Base-by-base conservation (phyloP, 306 rosid genomes). In the Prunus dulcis region DNA sequence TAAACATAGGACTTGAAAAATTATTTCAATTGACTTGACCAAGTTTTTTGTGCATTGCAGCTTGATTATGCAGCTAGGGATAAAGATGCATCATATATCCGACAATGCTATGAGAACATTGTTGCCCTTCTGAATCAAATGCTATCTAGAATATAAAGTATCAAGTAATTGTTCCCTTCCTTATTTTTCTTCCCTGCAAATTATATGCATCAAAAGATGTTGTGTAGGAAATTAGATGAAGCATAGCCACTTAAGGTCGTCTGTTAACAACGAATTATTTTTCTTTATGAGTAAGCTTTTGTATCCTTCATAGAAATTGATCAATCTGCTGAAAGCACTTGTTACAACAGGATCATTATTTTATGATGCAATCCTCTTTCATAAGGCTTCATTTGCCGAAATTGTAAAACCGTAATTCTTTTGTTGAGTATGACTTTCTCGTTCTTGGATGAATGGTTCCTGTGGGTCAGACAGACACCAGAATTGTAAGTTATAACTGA, bases 11-110 rank as follows among this genome's bases (percentile, higher is more conserved):
- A 34, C 6, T 34, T 34, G 41, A 64, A 51, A 51, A 18, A 27
- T 28, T 4, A 53, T 43, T n/a, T 5, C 22, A 53, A 12, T 32
- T 34, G n/a, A 34, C 64, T 38, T 56, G 66, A 56, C 23, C 53
- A 72, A 38, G 9, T 56, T 14, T 38, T 60, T 3, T 22, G 4
- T 34, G 52, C 2, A 56, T 72, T 73, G 83, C 90, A 89, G 98
- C 84, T 93, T 56, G 96, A 88, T 84, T 91, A 89, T 79, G 96
- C 96, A 73, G 98, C 94, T 64, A 91, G 96, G 81, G 91, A 86
- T 53, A 71, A 78, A 88, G 96, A 91, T 83, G 86, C 72, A 67
- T 75, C 78, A 2, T 86, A 76, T 77, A 84, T 91, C 47, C 79
- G 88, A 86, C 81, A 79, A 84, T 86, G 86, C 76, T 89, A 89